phyloP scores from a whole-genome alignment of 805 yeast genomes.

The Clavispora fructus region DNA sequence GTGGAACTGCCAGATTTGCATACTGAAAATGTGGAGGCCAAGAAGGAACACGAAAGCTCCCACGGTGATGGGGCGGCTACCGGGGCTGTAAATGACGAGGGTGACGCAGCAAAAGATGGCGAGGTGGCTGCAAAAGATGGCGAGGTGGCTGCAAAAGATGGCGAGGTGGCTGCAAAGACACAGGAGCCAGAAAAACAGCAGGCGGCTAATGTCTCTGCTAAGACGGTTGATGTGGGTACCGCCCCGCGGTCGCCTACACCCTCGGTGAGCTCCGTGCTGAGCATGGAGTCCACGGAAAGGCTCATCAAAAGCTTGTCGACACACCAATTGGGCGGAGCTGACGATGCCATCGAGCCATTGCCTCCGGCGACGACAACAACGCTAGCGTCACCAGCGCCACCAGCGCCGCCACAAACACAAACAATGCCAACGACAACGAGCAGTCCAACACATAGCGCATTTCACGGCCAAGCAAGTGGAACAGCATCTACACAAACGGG shows the following conservation, averaged over 20 bases:
- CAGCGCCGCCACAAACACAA: neutral
- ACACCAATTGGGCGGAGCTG: neutral
- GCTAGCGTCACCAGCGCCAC: neutral
- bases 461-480: neutral
- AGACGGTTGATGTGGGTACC: too few relatives aligned
- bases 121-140: too few relatives aligned
- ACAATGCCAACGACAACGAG: neutral
- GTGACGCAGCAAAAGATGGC: too few relatives aligned
- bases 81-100: too few relatives aligned
- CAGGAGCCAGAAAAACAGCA: too few relatives aligned
- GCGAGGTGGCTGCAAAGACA: neutral
- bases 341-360: neutral
- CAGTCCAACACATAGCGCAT: neutral
- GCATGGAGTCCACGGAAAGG: constrained; percentile 13
- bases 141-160: too few relatives aligned
- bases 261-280: constrained; percentile 9
- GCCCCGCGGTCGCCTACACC: neutral
- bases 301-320: constrained; percentile 11
- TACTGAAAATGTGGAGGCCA: too few relatives aligned
- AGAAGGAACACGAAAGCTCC: too few relatives aligned
- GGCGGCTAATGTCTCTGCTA: too few relatives aligned
- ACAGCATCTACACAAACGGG: neutral
- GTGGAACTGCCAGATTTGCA: too few relatives aligned
- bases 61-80: too few relatives aligned
- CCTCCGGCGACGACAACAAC: neutral